phyloP scores from a whole-genome alignment of 2,329 filamentous ascomycete species.

The Nigrospora oryzae region DNA sequence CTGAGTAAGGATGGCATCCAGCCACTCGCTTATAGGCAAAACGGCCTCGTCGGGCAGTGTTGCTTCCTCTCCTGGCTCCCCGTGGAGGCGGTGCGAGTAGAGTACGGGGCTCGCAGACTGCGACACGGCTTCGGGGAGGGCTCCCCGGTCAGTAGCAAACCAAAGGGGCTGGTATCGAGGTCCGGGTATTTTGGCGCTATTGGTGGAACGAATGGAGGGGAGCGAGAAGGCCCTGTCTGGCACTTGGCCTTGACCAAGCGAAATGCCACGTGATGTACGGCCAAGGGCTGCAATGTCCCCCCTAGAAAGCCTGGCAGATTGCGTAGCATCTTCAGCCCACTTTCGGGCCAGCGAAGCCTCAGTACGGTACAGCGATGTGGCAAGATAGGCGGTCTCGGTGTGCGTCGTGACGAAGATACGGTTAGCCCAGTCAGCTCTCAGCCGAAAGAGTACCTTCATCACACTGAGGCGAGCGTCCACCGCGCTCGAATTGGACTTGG shows the following conservation, averaged over 20 bases:
- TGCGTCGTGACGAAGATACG: conserved; percentile 63
- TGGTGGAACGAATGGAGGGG: conserved; percentile 30
- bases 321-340: conserved; percentile 41
- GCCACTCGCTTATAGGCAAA: conserved; percentile 59
- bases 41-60: conserved; percentile 21
- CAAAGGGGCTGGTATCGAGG: conserved; percentile 44
- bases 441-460: conserved; percentile 71
- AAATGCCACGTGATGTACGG: conserved; percentile 42
- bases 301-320: conserved; percentile 32
- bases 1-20: conserved; percentile 70
- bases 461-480: conserved; percentile 64
- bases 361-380: conserved; percentile 61
- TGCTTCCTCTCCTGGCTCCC: conserved; percentile 1
- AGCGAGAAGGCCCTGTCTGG: conserved; percentile 29
- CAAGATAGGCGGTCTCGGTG: conserved; percentile 66
- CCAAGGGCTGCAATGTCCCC: conserved; percentile 30
- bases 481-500: conserved; percentile 49
- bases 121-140: conserved; percentile 40
- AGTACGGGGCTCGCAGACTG: conserved; percentile 41
- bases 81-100: conserved; percentile 27
- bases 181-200: conserved; percentile 23
- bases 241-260: conserved; percentile 37
- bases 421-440: conserved; percentile 75
- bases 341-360: conserved; percentile 43
- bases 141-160: conserved; percentile 48